Conservation (phyloP, 2,329 filamentous ascomycete species). For the Periconia sp. region DNA sequence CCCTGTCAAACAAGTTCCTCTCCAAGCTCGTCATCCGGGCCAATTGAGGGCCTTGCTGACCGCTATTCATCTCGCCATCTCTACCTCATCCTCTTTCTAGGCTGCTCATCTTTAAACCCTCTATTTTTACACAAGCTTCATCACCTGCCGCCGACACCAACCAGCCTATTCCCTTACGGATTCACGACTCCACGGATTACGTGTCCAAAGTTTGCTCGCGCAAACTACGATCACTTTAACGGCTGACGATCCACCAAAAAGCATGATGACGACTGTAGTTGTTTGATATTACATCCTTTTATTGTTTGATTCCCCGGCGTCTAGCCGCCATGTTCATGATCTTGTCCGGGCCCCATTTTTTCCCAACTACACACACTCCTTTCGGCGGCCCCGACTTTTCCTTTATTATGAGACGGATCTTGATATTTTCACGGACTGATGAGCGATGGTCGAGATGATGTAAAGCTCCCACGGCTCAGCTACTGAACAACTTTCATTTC, state of each 20-base stretch:
- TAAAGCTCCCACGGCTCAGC: slow-evolving; percentile 27
- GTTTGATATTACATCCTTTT: slow-evolving; percentile 33
- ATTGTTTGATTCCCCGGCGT: slow-evolving; percentile 46
- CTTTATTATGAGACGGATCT: slow-evolving; percentile 26
- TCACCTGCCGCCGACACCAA: slow-evolving; percentile 27
- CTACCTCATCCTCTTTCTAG: slow-evolving; percentile 17
- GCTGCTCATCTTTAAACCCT: slow-evolving; percentile 22
- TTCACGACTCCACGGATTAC: slow-evolving; percentile 38
- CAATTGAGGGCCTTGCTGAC: slow-evolving; percentile 62
- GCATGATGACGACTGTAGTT: slow-evolving; percentile 31
- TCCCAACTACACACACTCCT: slow-evolving; percentile 40
- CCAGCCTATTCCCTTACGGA: slow-evolving; percentile 30
- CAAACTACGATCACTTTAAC: slow-evolving; percentile 30
- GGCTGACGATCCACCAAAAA: slow-evolving; percentile 42
- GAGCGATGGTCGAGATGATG: slow-evolving; percentile 31
- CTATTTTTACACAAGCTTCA: slow-evolving; percentile 30
- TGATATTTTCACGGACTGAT: slow-evolving; percentile 31
- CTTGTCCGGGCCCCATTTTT: slow-evolving; percentile 20
- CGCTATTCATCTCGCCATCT: slow-evolving; percentile 15
- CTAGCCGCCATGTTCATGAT: slow-evolving; percentile 43
- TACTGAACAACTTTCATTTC: neutral
- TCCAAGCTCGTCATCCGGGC: slow-evolving; percentile 95
- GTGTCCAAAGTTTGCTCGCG: slow-evolving; percentile 35
- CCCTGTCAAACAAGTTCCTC: slow-evolving; percentile 94
- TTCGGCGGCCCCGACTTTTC: slow-evolving; percentile 28